Conservation (phyloP, 1,284 basidiomycete species). For the Tilletiopsis washingtonensis region DNA sequence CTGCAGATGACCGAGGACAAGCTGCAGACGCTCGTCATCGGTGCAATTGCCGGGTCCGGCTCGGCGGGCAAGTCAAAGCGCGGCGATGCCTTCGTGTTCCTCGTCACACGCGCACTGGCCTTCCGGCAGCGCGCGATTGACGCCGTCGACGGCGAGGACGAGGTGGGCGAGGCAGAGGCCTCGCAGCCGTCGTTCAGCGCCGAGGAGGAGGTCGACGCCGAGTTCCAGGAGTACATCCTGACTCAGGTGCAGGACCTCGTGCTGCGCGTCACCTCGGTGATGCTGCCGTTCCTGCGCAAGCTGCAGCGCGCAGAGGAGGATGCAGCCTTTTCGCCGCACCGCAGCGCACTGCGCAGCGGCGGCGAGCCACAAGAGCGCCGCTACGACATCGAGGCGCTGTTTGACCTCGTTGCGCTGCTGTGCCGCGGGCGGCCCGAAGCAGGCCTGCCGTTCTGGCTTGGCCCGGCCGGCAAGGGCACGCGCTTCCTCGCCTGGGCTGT, state of each 20-base stretch:
- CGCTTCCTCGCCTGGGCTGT: constrained; percentile 45
- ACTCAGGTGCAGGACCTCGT: constrained; percentile 37
- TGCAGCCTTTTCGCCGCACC: constrained; percentile 29
- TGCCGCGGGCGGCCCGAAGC: constrained; percentile 35
- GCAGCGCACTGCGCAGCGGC: constrained; percentile 26
- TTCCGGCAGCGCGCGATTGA: constrained; percentile 45
- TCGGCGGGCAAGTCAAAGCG: constrained; percentile 58
- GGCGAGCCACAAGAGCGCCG: constrained; percentile 17
- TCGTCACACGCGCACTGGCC: constrained; percentile 50
- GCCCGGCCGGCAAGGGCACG: constrained; percentile 49
- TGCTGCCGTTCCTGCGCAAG: constrained; percentile 39
- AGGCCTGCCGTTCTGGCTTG: constrained; percentile 39
- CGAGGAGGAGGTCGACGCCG: constrained; percentile 42
- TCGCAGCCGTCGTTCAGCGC: constrained; percentile 31
- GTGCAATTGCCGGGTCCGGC: constrained; percentile 8
- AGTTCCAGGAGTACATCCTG: constrained; percentile 42
- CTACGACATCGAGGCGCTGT: constrained; percentile 46
- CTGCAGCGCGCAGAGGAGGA: constrained; percentile 45
- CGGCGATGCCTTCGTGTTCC: constrained; percentile 71
- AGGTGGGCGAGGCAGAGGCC: constrained; percentile 26
- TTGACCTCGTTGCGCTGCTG: constrained; percentile 38
- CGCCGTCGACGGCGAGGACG: constrained; percentile 56
- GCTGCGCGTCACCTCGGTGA: constrained; percentile 22
- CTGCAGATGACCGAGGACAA: constrained; percentile 29
- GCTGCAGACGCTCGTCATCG: constrained; percentile 18